Evolutionary conservation across 129 eudicot species (phyloP), one percentile per base, ranked within the genome.

Genomic region (Logfia minima): DNA sequence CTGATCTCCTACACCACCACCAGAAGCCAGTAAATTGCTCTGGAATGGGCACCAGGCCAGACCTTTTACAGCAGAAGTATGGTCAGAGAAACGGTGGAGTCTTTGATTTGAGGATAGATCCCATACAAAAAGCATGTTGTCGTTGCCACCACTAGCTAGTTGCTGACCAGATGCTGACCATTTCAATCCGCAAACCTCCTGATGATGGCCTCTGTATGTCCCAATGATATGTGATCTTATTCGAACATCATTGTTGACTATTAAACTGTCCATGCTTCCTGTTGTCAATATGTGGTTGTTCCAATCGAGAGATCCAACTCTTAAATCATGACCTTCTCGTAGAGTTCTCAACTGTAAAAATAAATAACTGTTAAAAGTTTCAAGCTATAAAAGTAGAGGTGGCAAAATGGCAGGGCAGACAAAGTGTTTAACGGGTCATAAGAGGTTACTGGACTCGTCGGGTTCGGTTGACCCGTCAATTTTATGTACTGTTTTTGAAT

Each of bases 81-180:
- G 94, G 43, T 82, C 92, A 5, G 73, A 68, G 4, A 91, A 73
- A 45, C 90, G 79, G 70, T 85, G 88, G 53, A 83, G 63, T 75
- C 88, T 82, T 59, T 78, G 92, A 58, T 31, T 80, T 9, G 82
- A 39, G 17, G 87, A 65, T 26, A 67, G 19, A 64, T 77, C 72
- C 97, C 97, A 91, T 58, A 91, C 80, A 69, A 67, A 51, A 34
- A 91, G 34, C 5, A 87, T 74, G 66, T 91, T 91, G 75, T 91
- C 97, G 28, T 88, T 88, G 8, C 97, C 97, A 18, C 97, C 97
- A 74, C 94, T 91, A 3, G 92, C 97, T 37, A 91, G 74, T 29
- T 86, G 90, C 17, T 83, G 83, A 61, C 97, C 97, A 0, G 94
- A 83, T 8, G 81, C 35, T 14, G 89, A 88, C 94, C 97, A 91